phyloP scores from a whole-genome alignment of 176 grass and related monocot species.

The Avena eriantha region DNA sequence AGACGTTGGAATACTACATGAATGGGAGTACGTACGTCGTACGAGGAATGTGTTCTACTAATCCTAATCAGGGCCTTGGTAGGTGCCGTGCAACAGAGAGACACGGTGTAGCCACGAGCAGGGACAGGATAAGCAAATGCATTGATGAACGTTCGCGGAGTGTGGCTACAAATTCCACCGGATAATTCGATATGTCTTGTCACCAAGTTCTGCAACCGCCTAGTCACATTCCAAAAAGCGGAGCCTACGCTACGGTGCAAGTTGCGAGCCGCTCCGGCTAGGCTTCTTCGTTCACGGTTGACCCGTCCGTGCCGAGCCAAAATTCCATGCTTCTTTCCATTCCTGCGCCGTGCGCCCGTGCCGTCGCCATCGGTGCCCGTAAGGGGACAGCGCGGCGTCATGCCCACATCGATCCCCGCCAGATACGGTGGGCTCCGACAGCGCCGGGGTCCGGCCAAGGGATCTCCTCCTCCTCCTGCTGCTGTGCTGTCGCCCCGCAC shows the following conservation, averaged over 20 bases:
- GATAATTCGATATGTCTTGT: background rate
- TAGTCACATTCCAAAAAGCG: background rate
- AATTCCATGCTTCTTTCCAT: background rate
- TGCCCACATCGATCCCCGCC: slow-evolving; percentile 29
- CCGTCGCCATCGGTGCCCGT: slow-evolving; percentile 39
- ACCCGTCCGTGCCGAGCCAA: background rate
- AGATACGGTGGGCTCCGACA: slow-evolving; percentile 29
- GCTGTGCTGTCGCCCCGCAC: background rate
- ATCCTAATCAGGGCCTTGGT: background rate
- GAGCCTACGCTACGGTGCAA: background rate
- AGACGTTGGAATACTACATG: background rate
- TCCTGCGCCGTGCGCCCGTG: background rate
- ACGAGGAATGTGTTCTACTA: background rate
- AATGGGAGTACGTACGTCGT: background rate
- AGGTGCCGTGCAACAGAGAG: background rate
- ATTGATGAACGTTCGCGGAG: background rate
- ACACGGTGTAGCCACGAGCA: background rate
- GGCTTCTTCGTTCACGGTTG: background rate
- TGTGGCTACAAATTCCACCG: background rate
- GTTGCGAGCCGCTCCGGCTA: background rate
- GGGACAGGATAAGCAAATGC: background rate
- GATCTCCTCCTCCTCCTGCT: background rate
- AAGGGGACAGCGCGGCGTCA: background rate
- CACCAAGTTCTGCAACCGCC: background rate
- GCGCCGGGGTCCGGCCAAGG: slow-evolving; percentile 35